A percentile compares a stretch with the other conserved stretches of the same genome.
phyloP scores from a whole-genome alignment of 106 monocot genomes.

The Allium cepa region DNA sequence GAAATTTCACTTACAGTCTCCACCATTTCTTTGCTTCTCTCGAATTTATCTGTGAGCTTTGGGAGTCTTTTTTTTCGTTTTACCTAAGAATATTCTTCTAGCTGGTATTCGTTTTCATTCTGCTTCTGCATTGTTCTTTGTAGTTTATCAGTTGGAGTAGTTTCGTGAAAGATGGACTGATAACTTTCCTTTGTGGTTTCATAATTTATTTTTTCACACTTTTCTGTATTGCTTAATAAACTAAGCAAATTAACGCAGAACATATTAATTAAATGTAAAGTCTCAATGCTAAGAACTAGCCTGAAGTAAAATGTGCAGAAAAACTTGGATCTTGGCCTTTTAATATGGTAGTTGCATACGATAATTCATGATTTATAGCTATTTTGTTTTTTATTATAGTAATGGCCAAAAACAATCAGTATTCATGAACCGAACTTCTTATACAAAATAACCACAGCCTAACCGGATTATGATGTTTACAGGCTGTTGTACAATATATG shows the following conservation, averaged over 20 bases:
- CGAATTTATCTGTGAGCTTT: neutral
- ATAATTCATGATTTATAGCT: too few species aligned
- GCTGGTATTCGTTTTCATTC: neutral
- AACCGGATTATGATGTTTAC: too few species aligned
- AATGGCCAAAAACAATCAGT: too few species aligned
- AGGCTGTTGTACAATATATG: too few species aligned
- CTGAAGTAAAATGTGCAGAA: neutral
- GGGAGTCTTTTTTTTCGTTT: neutral
- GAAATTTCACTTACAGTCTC: slow-evolving; percentile 50
- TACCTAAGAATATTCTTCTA: neutral
- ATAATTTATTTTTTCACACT: slow-evolving; percentile 1
- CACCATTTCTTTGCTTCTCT: slow-evolving; percentile 38
- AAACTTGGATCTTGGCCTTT: slow-evolving; percentile 21
- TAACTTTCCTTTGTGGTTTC: neutral
- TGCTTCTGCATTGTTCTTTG: neutral
- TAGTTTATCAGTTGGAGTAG: slow-evolving; percentile 9
- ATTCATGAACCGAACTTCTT: too few species aligned
- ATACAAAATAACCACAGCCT: too few species aligned
- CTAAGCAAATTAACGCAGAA: too few species aligned
- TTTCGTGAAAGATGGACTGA: slow-evolving; percentile 6
- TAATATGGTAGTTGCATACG: slow-evolving; percentile 5
- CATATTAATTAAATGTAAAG: too few species aligned
- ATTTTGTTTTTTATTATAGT: too few species aligned
- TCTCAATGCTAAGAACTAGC: neutral
- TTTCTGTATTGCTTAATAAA: neutral